Evolutionary conservation across 768 basidiomycete species (phyloP).

Genomic region (Podaxis sp.): DNA sequence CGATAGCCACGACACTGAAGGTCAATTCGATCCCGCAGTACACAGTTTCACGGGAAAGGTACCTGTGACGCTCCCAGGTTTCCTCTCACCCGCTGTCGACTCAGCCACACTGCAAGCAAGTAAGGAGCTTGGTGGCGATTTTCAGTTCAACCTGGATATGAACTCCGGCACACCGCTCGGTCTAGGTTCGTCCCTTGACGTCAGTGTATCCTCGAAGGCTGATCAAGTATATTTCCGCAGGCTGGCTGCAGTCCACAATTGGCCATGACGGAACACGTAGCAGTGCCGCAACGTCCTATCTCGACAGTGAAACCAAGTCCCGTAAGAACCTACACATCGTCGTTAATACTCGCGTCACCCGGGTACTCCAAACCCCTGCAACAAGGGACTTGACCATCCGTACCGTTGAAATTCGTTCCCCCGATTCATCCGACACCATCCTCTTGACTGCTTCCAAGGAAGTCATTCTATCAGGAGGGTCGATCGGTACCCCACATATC

Average conservation of each 20-base stretch:
- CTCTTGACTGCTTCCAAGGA: slow-evolving; percentile 24
- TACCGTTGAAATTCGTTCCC: slow-evolving; percentile 14
- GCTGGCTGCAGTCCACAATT: slow-evolving; percentile 24
- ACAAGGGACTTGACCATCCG: slow-evolving; percentile 3
- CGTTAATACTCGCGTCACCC: slow-evolving; percentile 28
- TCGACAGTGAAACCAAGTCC: slow-evolving; percentile 19
- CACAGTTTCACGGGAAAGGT: slow-evolving; percentile 22
- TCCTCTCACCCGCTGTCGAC: slow-evolving; percentile 16
- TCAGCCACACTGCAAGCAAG: slow-evolving; percentile 22
- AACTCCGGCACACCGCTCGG: slow-evolving; percentile 17
- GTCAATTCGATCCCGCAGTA: slow-evolving; percentile 21
- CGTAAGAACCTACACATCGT: slow-evolving; percentile 33
- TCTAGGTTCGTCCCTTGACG: slow-evolving; percentile 1
- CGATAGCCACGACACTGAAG: slow-evolving; percentile 20
- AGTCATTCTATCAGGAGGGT: slow-evolving; percentile 18
- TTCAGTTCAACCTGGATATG: slow-evolving; percentile 16
- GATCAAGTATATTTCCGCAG: slow-evolving; percentile 3
- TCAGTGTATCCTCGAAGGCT: neutral
- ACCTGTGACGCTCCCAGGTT: slow-evolving; percentile 19
- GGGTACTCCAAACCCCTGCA: slow-evolving; percentile 12
- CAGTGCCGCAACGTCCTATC: slow-evolving; percentile 27
- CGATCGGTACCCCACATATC: slow-evolving; percentile 19
- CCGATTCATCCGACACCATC: neutral
- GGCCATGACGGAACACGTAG: slow-evolving; percentile 23
- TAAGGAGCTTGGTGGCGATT: too few species aligned